Evolutionary conservation across 768 basidiomycete genomes (phyloP), one percentile per base, ranked within the genome.

Genomic region (Russula griseocarnosa): DNA sequence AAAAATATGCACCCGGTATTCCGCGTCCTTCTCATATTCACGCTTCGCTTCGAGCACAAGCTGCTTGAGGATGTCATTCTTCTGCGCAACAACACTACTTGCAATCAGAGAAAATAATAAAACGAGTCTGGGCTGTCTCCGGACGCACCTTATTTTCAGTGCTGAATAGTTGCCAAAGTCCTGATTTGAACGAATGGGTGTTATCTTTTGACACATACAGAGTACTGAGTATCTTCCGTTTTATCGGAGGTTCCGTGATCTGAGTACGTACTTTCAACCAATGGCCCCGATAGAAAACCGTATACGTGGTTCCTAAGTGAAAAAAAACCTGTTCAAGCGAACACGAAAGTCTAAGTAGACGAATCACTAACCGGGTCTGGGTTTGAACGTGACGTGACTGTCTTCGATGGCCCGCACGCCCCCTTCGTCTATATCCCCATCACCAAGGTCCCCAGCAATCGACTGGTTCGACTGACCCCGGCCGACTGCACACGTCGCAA

Each of bases 261-360:
- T 46, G 56, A 63, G 26, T n/a, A 74, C 83, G 64, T 71, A 92
- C 90, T 71, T 90, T 82, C 64, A 94, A 79, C 90, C 90, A 92
- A 71, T 94, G 92, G 61, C 90, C 91, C 70, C 83, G 84, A 78
- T 93, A 94, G 78, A 89, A 94, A 63, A 94, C 90, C n/a, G 90
- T 93, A 73, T 94, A 90, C 6, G 87, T 90, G 0, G 88, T 90
- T 70, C 92, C 91, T 92, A 50, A 50, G 56, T 8, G 36, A 34
- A 55, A 50, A 62, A 13, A 18, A 18, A 18, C 22, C 47, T 47
- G 34, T n/a, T 52, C 46, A 55, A 57, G 63, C 38, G 57, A 49
- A 55, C 61, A 49, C 47, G 24, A 60, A 32, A 55, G 50, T 5
- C 24, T 13, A 32, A 34, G 51, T 44, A 34, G 36, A 63, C 59